Conservation (phyloP, 805 yeast genomes). For the Candida ipomoeae region DNA sequence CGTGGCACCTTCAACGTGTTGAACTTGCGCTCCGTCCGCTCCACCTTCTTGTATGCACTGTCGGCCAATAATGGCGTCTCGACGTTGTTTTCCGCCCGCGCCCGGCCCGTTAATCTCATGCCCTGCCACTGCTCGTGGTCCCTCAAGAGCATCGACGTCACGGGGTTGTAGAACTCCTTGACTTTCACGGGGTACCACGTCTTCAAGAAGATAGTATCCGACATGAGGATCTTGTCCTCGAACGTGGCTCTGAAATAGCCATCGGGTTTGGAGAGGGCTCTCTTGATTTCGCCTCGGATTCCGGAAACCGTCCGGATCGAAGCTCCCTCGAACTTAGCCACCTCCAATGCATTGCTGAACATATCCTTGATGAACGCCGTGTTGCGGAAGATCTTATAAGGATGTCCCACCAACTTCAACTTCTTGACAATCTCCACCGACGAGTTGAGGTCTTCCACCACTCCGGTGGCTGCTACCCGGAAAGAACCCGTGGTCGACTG, state of each 20-base stretch:
- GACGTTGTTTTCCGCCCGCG: conserved; percentile 69
- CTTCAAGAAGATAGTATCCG: conserved; percentile 83
- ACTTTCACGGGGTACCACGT: conserved; percentile 97
- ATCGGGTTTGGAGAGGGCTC: conserved; percentile 91
- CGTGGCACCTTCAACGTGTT: conserved; percentile 86
- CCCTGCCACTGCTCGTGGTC: conserved; percentile 92
- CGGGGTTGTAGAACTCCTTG: conserved; percentile 91
- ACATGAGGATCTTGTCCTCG: conserved; percentile 89
- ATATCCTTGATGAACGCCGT: conserved; percentile 97
- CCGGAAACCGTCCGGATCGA: conserved; percentile 95
- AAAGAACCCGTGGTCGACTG: conserved; percentile 83
- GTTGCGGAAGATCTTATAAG: conserved; percentile 88
- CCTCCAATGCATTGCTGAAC: conserved; percentile 90
- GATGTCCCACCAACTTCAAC: conserved; percentile 90
- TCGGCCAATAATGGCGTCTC: conserved; percentile 57
- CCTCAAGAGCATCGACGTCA: conserved; percentile 74
- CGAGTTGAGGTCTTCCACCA: conserved; percentile 88
- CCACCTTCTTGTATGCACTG: conserved; percentile 63
- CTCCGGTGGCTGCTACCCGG: conserved; percentile 95
- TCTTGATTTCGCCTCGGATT: conserved; percentile 93
- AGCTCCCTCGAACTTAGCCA: conserved; percentile 97
- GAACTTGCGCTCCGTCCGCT: conserved; percentile 79
- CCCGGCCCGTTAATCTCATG: conserved; percentile 91
- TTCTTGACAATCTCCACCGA: conserved; percentile 92
- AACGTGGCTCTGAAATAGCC: conserved; percentile 96